Percentiles rank a stretch among this genome's conserved stretches.
These are phyloP conservation scores for Pleurostoma richardsiae DNA, from an alignment of 2,329 filamentous ascomycete genomes.

Conservation along the genomic window DNA sequence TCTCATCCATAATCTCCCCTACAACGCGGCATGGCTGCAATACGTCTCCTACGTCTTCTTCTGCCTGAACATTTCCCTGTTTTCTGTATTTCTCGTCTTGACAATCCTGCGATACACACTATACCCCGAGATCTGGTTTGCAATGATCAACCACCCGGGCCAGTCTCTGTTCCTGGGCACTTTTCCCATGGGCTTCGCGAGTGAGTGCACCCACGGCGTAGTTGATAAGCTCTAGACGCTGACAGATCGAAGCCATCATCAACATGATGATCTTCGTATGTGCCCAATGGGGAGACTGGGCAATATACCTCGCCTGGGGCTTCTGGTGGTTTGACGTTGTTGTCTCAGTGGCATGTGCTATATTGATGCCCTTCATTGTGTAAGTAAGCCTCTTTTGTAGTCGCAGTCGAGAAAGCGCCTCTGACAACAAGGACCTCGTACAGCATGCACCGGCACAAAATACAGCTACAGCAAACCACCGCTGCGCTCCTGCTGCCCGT, in stretches of 20 bases:
- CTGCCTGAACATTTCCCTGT: conserved; percentile 48
- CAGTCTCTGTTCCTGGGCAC: conserved; percentile 61
- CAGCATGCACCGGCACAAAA: conserved; percentile 19
- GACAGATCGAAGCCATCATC: conserved; percentile 36
- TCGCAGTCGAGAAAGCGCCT: conserved; percentile 29
- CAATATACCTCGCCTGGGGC: conserved; percentile 42
- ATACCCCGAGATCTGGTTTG: conserved; percentile 55
- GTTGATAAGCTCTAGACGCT: background rate
- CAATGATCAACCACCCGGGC: conserved; percentile 56
- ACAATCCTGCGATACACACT: conserved; percentile 51
- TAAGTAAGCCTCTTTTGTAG: conserved; percentile 21
- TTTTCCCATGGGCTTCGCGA: conserved; percentile 59
- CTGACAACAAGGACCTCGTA: conserved; percentile 5
- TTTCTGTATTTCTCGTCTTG: conserved; percentile 42
- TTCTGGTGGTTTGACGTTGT: conserved; percentile 48
- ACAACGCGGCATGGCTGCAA: conserved; percentile 44
- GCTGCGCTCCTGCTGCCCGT: conserved; percentile 58
- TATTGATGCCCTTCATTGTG: conserved; percentile 48
- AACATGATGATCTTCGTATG: conserved; percentile 56
- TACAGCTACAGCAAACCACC: conserved; percentile 43
- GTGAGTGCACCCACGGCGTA: conserved; percentile 2
- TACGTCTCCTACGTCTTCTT: conserved; percentile 54
- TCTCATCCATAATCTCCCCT: conserved; percentile 53
- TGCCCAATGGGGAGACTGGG: conserved; percentile 52
- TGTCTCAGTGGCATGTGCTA: conserved; percentile 36